phyloP scores from a whole-genome alignment of 345 rosid species.

The Laguncularia racemosa region DNA sequence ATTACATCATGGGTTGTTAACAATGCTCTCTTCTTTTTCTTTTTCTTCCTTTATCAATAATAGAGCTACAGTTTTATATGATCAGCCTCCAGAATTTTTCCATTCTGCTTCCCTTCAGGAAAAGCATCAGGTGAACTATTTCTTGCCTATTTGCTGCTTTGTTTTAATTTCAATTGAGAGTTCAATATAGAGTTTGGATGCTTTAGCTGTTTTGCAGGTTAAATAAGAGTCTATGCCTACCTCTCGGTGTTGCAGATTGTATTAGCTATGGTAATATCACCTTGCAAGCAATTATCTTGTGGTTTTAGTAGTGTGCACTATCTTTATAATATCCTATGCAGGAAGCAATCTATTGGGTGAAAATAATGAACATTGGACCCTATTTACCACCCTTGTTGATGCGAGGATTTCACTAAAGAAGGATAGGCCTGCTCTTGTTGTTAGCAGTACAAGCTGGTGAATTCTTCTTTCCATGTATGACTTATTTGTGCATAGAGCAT shows the following conservation, averaged over 20 bases:
- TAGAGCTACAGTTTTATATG: conserved; percentile 81
- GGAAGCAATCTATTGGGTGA: conserved; percentile 23
- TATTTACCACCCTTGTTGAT: conserved; percentile 43
- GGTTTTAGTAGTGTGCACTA: background rate
- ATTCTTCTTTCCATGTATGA: conserved; percentile 11
- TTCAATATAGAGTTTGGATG: conserved; percentile 4
- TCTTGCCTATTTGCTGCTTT: conserved; percentile 5
- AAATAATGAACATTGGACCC: conserved; percentile 36
- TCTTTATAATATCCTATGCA: conserved; percentile 1
- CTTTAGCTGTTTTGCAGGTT: conserved; percentile 81
- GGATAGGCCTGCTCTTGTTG: conserved; percentile 84
- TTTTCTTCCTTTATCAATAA: conserved; percentile 10
- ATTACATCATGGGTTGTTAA: conserved; percentile 7
- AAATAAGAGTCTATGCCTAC: conserved; percentile 40
- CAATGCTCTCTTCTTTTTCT: conserved; percentile 4
- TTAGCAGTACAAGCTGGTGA: conserved; percentile 99
- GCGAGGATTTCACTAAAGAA: conserved; percentile 40
- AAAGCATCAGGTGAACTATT: conserved; percentile 60
- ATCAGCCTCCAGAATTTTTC: conserved; percentile 96
- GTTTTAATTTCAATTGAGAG: background rate
- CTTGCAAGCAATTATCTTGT: conserved; percentile 2
- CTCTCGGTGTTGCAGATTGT: conserved; percentile 52
- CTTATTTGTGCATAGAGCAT: background rate
- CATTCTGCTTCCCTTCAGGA: conserved; percentile 64
- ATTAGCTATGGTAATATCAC: conserved; percentile 45